Percentiles rank a stretch among this genome's conserved stretches.
These are phyloP conservation scores for Glomus cerebriforme DNA, from an alignment of 192 early-diverging fungal species.

Conservation along the genomic window DNA sequence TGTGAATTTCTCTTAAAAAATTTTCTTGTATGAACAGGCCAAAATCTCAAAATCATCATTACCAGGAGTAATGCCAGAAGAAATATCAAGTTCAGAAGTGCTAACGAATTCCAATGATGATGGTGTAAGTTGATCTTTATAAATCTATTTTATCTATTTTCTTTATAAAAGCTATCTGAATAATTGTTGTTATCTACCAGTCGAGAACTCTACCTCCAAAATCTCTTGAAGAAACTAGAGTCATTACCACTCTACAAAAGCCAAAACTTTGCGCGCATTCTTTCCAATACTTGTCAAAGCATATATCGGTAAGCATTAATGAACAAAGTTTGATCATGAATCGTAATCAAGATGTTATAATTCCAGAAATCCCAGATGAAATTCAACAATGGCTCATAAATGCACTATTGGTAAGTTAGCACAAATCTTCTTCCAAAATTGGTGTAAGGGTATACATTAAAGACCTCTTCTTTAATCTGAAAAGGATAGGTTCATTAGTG, in stretches of 20 bases:
- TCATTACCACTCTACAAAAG: neutral
- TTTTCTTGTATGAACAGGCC: too few species aligned
- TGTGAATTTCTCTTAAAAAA: too few species aligned
- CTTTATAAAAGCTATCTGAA: conserved; percentile 12
- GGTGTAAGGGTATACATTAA: neutral
- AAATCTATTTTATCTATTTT: neutral
- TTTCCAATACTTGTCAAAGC: conserved; percentile 1
- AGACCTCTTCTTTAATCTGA: conserved; percentile 19
- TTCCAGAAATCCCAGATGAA: conserved; percentile 2
- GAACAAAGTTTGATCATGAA: neutral
- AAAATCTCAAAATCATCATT: too few species aligned
- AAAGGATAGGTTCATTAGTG: conserved; percentile 18
- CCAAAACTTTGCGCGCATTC: neutral
- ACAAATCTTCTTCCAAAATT: neutral
- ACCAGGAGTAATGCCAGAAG: too few species aligned
- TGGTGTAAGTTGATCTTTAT: neutral
- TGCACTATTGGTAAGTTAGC: conserved; percentile 19
- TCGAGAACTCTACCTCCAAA: neutral
- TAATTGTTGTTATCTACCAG: conserved; percentile 3
- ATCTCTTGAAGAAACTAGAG: neutral
- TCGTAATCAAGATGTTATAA: neutral
- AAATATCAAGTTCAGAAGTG: too few species aligned
- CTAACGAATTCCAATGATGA: too few species aligned
- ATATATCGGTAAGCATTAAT: conserved; percentile 11
- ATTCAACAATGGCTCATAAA: conserved; percentile 14